Base-by-base conservation (phyloP, 257 asterid species). In the Scutellaria barbata region DNA sequence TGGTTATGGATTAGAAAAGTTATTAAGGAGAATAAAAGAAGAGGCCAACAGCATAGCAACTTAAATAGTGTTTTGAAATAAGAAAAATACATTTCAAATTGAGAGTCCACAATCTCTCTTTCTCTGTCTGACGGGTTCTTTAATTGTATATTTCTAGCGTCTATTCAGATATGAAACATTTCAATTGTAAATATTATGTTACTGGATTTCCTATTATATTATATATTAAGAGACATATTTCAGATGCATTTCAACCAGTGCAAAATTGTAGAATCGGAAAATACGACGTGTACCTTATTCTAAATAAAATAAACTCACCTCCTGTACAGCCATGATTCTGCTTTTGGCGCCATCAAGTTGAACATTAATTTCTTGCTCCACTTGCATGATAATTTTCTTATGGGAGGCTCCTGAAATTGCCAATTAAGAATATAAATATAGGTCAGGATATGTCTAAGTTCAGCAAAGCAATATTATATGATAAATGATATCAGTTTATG, bases 281-380 rank as follows among this genome's bases (percentile, higher is more conserved):
- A 63, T 56, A 22, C 57, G 35, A 45, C 9, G 41, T 5, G 33
- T 48, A 43, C 66, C 56, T 43, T 42, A 75, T 43, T 73, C 58
- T 37, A 61, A 68, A 60, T 67, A 63, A 46, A 68, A 65, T 52
- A 73, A 76, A 83, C 95, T 85, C 66, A 87, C 98, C 61, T 86
- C 81, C 63, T 85, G 90, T 67, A 91, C 81, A 46, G 84, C 88
- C 63, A 66, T 54, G 80, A 93, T 78, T 82, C 85, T 90, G 81
- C 82, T 89, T 77, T 89, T 86, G 33, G 97, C 93, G 51, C 81
- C 90, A 47, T 71, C 82, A 61, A 94, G 82, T 76, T 87, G 88
- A 73, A 64, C 79, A 77, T 82, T 86, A 69, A 89, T 84, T 65
- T 76, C 89, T 73, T 89, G 88, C 81, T 90, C 90, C 76, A 84